A percentile compares a stretch with the other conserved stretches of the same genome.
Conservation (phyloP, 2,329 filamentous ascomycete genomes). For the Aspergillus fischeri region DNA sequence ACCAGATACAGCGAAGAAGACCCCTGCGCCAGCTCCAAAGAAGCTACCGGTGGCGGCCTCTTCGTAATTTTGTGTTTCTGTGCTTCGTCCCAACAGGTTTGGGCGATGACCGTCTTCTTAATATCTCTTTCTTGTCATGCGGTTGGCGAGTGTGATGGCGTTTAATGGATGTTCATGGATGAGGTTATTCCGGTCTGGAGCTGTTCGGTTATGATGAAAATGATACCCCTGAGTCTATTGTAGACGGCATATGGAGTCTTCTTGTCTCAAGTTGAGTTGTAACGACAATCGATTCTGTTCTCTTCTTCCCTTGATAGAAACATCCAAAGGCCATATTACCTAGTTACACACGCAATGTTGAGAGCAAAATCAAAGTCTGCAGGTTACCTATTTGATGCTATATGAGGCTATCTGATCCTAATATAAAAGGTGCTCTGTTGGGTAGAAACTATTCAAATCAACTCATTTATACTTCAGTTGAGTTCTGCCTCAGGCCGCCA, state of each 20-base stretch:
- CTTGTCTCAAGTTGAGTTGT: background rate
- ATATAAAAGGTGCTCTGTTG: background rate
- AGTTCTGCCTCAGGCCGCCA: constrained; percentile 21
- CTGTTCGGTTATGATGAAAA: constrained; percentile 23
- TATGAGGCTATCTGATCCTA: background rate
- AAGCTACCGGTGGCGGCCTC: constrained; percentile 19
- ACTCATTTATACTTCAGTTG: constrained; percentile 3
- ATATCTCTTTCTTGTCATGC: constrained; percentile 4
- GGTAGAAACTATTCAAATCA: no score
- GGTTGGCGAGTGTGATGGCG: constrained; percentile 1
- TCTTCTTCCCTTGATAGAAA: background rate
- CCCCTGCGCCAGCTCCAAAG: constrained; percentile 18
- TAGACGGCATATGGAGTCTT: background rate
- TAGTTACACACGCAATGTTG: background rate
- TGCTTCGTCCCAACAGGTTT: background rate
- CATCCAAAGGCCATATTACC: background rate
- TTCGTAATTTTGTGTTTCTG: constrained; percentile 6
- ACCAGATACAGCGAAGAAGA: constrained; percentile 21
- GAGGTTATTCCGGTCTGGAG: background rate
- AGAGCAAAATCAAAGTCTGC: background rate
- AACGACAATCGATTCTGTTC: background rate
- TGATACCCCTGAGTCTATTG: constrained; percentile 25
- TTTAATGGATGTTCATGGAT: background rate
- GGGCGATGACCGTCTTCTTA: constrained; percentile 5
- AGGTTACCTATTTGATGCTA: background rate